Percentiles rank a stretch among this genome's conserved stretches.
Evolutionary conservation across 2,329 filamentous ascomycete genomes (phyloP).

Genomic region (Tolypocladium inflatum): DNA sequence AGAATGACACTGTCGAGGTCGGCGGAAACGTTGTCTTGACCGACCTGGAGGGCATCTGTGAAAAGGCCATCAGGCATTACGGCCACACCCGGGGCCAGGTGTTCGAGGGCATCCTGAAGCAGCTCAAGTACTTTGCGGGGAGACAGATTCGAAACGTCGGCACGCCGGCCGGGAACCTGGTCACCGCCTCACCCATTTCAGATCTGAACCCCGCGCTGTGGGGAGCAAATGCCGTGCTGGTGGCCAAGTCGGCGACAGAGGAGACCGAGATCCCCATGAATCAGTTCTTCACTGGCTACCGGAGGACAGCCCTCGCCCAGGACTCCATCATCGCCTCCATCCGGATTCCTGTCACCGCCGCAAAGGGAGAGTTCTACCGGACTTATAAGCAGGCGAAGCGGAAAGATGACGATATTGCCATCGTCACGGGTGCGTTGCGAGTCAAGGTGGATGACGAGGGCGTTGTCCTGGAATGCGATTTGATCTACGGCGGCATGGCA

Average conservation of each 20-base stretch:
- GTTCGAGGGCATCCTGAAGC: constrained; percentile 85
- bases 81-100: constrained; percentile 64
- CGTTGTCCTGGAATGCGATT: constrained; percentile 61
- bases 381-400: constrained; percentile 95
- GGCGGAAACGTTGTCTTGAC: constrained; percentile 90
- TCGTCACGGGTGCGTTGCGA: constrained; percentile 80
- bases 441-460: constrained; percentile 62
- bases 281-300: constrained; percentile 86
- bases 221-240: constrained; percentile 70
- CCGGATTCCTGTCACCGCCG: constrained; percentile 67
- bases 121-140: constrained; percentile 89
- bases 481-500: constrained; percentile 95
- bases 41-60: constrained; percentile 78
- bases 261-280: constrained; percentile 85
- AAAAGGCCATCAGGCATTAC: constrained; percentile 70
- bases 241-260: constrained; percentile 66
- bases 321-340: constrained; percentile 82
- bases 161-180: constrained; percentile 88
- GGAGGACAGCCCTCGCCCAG: constrained; percentile 68
- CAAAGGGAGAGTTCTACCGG: constrained; percentile 73
- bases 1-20: constrained; percentile 77
- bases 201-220: constrained; percentile 93
- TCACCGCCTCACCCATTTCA: constrained; percentile 90
- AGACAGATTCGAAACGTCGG: constrained; percentile 96
- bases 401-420: constrained; percentile 97